Evolutionary conservation across 2,329 filamentous ascomycete genomes (phyloP).

Genomic region (Drechslera avenae): DNA sequence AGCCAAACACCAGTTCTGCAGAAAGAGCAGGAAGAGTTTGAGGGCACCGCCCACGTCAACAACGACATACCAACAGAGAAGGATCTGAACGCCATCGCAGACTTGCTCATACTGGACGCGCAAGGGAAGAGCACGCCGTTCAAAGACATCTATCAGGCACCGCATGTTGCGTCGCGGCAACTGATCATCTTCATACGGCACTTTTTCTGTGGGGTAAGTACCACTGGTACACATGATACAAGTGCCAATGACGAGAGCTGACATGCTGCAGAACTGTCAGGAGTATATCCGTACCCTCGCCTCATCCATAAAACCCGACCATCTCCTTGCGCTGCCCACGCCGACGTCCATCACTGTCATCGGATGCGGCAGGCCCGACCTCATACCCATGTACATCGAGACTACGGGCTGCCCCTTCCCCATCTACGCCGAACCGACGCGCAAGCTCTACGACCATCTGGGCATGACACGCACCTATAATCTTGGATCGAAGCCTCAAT

Average conservation of each 20-base stretch:
- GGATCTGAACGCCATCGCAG: constrained; percentile 36
- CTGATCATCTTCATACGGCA: constrained; percentile 77
- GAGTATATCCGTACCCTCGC: constrained; percentile 71
- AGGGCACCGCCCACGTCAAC: constrained; percentile 45
- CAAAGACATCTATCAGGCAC: constrained; percentile 44
- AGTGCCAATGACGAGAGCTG: neutral
- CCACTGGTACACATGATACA: neutral
- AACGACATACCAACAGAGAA: constrained; percentile 42
- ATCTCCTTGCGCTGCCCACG: constrained; percentile 55
- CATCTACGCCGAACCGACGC: constrained; percentile 77
- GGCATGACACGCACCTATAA: constrained; percentile 70
- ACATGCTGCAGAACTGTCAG: constrained; percentile 68
- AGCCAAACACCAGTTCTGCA: constrained; percentile 40
- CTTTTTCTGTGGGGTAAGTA: constrained; percentile 78
- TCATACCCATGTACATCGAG: constrained; percentile 70
- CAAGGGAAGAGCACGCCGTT: constrained; percentile 45
- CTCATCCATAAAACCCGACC: constrained; percentile 57
- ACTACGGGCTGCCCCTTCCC: constrained; percentile 71
- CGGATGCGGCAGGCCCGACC: constrained; percentile 70
- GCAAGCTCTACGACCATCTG: constrained; percentile 68
- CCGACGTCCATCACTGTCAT: constrained; percentile 70
- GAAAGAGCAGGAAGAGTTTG: constrained; percentile 41
- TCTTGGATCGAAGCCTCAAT: constrained; percentile 67
- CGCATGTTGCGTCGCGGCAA: constrained; percentile 54
- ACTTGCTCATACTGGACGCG: constrained; percentile 45